These are phyloP conservation scores for Choricystis sp. DNA, from an alignment of 139 green algal genomes.

Conservation along the genomic window DNA sequence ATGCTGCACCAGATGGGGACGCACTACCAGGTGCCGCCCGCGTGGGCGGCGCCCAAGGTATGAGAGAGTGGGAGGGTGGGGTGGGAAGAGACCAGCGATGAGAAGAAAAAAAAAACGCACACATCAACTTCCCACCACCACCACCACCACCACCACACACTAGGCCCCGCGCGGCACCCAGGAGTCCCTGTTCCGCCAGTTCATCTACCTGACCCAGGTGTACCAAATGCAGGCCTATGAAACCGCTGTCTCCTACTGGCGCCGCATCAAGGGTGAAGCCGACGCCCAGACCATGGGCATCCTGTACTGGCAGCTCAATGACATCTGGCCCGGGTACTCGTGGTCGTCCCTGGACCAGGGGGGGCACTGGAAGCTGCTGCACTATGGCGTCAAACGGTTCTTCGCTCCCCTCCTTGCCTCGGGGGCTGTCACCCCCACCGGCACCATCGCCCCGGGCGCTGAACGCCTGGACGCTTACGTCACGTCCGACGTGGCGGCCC, in stretches of 20 bases:
- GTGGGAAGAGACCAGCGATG: too few species aligned
- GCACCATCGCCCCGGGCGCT: too few species aligned
- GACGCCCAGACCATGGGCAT: conserved; percentile 45
- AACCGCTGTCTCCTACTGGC: conserved; percentile 36
- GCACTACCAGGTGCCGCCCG: not conserved
- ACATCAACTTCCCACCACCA: too few species aligned
- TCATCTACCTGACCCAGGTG: conserved; percentile 41
- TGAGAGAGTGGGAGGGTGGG: too few species aligned
- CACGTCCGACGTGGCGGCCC: not conserved
- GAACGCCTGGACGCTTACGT: not conserved
- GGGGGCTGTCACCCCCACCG: not conserved
- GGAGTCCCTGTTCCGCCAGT: conserved; percentile 4
- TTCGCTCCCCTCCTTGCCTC: conserved; percentile 22
- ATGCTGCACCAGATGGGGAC: not conserved
- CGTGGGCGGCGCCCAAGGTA: not conserved
- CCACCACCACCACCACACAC: too few species aligned
- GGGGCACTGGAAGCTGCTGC: conserved; percentile 43
- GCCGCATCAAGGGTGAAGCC: conserved; percentile 28
- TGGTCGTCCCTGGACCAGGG: conserved; percentile 44
- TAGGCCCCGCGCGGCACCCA: not conserved
- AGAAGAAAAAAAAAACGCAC: too few species aligned
- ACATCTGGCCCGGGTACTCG: conserved; percentile 52
- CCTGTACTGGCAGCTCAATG: conserved; percentile 72
- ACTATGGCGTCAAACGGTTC: conserved; percentile 24
- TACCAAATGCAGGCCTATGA: conserved; percentile 58